Percentiles rank a stretch among this genome's conserved stretches.
These are phyloP conservation scores for Speleostelium caveatum DNA, from an alignment of 78 protist genomes.

Conservation along the genomic window DNA sequence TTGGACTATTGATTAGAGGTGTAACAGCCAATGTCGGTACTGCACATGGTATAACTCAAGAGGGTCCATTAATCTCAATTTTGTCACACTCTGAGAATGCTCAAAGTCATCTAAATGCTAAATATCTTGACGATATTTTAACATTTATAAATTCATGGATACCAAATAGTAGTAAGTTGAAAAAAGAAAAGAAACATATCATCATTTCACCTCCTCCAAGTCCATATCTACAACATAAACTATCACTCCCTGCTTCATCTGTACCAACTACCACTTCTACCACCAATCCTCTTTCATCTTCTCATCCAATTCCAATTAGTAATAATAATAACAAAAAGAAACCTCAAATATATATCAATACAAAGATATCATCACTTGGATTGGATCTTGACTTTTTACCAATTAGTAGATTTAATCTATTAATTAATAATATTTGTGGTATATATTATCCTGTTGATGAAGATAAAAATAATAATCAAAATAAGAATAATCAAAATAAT, in stretches of 20 bases:
- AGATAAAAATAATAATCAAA: neutral
- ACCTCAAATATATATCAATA: constrained; percentile 50
- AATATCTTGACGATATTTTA: constrained; percentile 57
- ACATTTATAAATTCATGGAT: constrained; percentile 36
- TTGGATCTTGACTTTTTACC: constrained; percentile 72
- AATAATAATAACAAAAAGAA: constrained; percentile 10
- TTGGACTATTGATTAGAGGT: constrained; percentile 32
- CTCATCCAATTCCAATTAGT: neutral
- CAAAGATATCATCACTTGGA: constrained; percentile 39
- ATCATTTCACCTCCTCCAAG: constrained; percentile 38
- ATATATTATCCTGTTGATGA: constrained; percentile 49
- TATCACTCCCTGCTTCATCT: no score
- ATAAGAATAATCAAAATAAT: no score
- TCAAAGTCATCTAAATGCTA: constrained; percentile 33
- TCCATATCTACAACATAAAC: neutral
- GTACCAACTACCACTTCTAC: no score
- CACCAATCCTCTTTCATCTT: neutral
- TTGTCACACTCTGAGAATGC: constrained; percentile 25
- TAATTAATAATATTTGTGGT: constrained; percentile 63
- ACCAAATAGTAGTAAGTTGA: constrained; percentile 9
- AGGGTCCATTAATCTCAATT: constrained; percentile 45
- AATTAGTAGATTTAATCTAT: constrained; percentile 53
- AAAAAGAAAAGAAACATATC: neutral
- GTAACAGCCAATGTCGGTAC: constrained; percentile 54
- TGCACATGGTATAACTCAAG: constrained; percentile 59